Percentiles rank a stretch among this genome's conserved stretches.
phyloP scores from a whole-genome alignment of 495 filamentous ascomycete species.

The Penicillium arizonense region DNA sequence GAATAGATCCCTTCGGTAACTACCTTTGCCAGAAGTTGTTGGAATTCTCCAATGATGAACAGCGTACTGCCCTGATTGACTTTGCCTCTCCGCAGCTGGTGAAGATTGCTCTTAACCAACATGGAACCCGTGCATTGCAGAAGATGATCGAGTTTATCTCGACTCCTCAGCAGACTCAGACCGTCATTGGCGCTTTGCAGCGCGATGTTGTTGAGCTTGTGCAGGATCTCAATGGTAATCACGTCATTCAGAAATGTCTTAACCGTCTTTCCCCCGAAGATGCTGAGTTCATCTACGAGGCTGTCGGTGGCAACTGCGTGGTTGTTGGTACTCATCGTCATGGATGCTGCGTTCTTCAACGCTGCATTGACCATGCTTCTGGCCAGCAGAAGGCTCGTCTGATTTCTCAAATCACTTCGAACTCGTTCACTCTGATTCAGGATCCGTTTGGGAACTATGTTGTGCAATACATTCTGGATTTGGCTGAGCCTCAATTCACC shows the following conservation, averaged over 20 bases:
- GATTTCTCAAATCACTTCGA: conserved; percentile 77
- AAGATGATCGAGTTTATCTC: conserved; percentile 99
- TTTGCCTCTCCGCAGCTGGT: conserved; percentile 84
- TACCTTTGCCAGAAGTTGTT: conserved; percentile 97
- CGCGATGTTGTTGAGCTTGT: conserved; percentile 86
- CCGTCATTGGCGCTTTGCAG: conserved; percentile 76
- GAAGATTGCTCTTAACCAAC: conserved; percentile 90
- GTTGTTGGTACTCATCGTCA: conserved; percentile 95
- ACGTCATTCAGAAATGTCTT: conserved; percentile 98
- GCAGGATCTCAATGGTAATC: conserved; percentile 95
- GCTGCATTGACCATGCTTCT: conserved; percentile 95
- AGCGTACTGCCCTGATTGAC: conserved; percentile 87
- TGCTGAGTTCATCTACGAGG: conserved; percentile 94
- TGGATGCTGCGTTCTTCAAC: conserved; percentile 95
- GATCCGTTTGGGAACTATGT: conserved; percentile 99
- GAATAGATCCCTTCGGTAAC: conserved; percentile 89
- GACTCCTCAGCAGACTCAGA: conserved; percentile 71
- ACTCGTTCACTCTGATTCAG: conserved; percentile 81
- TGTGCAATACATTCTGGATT: conserved; percentile 95
- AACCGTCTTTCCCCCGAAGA: conserved; percentile 82
- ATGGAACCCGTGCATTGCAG: conserved; percentile 92
- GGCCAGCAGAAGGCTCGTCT: conserved; percentile 84
- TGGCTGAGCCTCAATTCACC: conserved; percentile 78
- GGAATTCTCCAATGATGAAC: conserved; percentile 88
- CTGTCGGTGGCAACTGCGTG: conserved; percentile 81